Evolutionary conservation across 179 eudicot genomes (phyloP), one percentile per base, ranked within the genome.

Genomic region (Drosera spatulata): DNA sequence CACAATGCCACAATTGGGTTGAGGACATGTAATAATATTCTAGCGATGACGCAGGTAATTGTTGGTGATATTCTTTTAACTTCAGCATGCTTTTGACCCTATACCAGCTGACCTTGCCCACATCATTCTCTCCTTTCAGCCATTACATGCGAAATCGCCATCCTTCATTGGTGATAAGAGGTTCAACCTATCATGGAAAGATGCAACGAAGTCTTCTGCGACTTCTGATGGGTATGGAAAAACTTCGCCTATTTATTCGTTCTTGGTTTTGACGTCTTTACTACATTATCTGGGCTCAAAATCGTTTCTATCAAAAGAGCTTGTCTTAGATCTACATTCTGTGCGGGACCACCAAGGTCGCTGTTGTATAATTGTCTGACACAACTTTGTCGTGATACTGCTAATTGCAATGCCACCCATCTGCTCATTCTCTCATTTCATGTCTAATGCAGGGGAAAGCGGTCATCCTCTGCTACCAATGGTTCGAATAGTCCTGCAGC

Each of bases 11-110:
- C 87, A 4, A 74, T 84, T 5, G 97, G 97, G 41, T 67, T 89
- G 73, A 84, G 86, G 43, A 89, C 91, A 53, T 86, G 95, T 87
- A 89, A 89, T 61, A 89, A 89, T 76, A 89, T 89, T 62, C 74
- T 89, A 66, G 81, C 95, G 50, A 91, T 91, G 97, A 76, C 96
- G 60, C 88, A 87, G 94, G 97, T 91, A 58, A 53, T 58, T 41
- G 55, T 51, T 7, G 8, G 45, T 38, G 48, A 45, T 37, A 33
- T 47, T 58, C 40, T 47, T 45, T 37, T 57, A n/a, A 5, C 22
- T 50, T 59, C 5, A 5, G 52, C 1, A 15, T 66, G n/a, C 5
- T 14, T 40, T 61, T 49, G 33, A 22, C 15, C 48, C 47, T 51
- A 14, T 33, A 10, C 2, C 6, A 66, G 54, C 59, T 40, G 50